phyloP scores from a whole-genome alignment of 1,284 basidiomycete genomes.

The Lentinula novae-zelandiae region DNA sequence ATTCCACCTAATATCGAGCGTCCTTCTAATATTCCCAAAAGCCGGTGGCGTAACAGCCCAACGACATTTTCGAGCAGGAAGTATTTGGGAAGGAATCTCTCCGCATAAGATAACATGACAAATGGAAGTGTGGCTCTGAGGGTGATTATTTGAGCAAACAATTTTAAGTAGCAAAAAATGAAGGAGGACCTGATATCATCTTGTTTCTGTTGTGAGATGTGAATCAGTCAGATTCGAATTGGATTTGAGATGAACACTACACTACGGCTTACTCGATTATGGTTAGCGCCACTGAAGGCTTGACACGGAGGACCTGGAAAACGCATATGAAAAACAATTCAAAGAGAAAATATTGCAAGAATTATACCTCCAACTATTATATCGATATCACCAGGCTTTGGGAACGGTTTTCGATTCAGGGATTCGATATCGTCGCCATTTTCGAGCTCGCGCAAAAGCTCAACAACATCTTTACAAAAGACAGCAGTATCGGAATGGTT shows the following conservation, averaged over 20 bases:
- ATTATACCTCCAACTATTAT: conserved; percentile 63
- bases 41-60: conserved; percentile 48
- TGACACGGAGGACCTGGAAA: conserved; percentile 65
- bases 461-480: conserved; percentile 61
- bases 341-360: background rate
- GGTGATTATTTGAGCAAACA: background rate
- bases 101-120: conserved; percentile 74
- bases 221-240: background rate
- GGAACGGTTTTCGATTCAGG: conserved; percentile 20
- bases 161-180: background rate
- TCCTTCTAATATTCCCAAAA: conserved; percentile 24
- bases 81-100: conserved; percentile 59
- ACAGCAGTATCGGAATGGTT: conserved; percentile 57
- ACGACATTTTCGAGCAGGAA: conserved; percentile 69
- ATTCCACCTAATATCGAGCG: conserved; percentile 33
- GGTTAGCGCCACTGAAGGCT: conserved; percentile 61
- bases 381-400: conserved; percentile 56
- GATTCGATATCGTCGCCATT: background rate
- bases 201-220: conserved; percentile 35
- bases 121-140: conserved; percentile 56
- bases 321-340: background rate
- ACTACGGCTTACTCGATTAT: conserved; percentile 39
- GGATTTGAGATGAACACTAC: background rate
- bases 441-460: conserved; percentile 32
- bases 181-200: conserved; percentile 51